Conservation (phyloP, 257 asterid genomes). For the Haberlea rhodopensis region DNA sequence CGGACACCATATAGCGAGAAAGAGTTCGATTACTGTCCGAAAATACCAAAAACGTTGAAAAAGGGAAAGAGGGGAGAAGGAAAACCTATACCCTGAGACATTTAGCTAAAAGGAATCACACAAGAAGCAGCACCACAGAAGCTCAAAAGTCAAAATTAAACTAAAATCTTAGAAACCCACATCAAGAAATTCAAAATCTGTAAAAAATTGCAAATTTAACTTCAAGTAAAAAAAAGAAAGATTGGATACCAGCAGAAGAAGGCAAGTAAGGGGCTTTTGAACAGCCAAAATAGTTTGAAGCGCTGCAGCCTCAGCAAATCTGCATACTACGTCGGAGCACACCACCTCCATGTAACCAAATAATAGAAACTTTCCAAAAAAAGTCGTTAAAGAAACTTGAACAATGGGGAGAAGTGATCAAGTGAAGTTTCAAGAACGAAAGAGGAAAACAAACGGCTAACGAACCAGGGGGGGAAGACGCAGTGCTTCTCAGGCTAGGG, state of each 20-base stretch:
- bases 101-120: not conserved
- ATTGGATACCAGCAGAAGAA: constrained; percentile 68
- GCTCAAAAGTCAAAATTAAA: constrained; percentile 15
- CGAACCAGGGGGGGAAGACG: not conserved
- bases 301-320: constrained; percentile 1
- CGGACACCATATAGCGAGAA: constrained; percentile 1
- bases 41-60: not conserved
- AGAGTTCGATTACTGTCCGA: too few relatives aligned
- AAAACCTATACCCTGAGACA: not conserved
- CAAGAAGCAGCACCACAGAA: constrained; percentile 20
- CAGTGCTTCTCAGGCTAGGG: not conserved
- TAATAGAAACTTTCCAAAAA: not conserved
- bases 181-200: constrained; percentile 22
- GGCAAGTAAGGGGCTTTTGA: constrained; percentile 55
- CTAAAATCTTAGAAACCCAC: constrained; percentile 28
- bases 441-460: not conserved
- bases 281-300: constrained; percentile 27
- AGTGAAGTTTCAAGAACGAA: not conserved
- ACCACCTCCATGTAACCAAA: constrained; percentile 3
- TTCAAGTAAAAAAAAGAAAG: too few relatives aligned
- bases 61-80: constrained; percentile 9
- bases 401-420: not conserved
- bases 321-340: not conserved
- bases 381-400: not conserved
- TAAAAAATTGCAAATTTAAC: not conserved